phyloP scores from a whole-genome alignment of 2,329 filamentous ascomycete species.

The Aspergillus sp. region DNA sequence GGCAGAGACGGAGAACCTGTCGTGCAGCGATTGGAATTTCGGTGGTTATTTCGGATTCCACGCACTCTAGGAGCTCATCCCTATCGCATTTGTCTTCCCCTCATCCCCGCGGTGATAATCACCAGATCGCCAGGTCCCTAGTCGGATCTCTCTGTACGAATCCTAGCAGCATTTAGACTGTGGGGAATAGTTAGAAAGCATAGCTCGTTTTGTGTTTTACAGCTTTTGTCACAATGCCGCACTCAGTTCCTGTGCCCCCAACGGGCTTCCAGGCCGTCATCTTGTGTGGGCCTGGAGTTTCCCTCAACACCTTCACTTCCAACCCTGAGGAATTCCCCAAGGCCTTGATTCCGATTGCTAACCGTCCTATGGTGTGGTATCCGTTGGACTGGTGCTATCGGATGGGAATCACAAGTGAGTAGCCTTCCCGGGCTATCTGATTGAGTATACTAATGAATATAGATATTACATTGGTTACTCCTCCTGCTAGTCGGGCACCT shows the following conservation, averaged over 20 bases:
- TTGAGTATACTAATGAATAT: constrained; percentile 1
- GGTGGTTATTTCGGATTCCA: too few relatives aligned
- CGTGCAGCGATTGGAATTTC: too few relatives aligned
- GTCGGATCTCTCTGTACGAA: too few relatives aligned
- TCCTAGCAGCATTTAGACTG: too few relatives aligned
- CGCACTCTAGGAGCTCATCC: background rate
- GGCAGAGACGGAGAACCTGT: background rate
- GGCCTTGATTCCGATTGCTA: constrained; percentile 45
- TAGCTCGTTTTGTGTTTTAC: too few relatives aligned
- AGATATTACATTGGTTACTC: constrained; percentile 47
- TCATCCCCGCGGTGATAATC: background rate
- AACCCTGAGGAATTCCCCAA: constrained; percentile 46
- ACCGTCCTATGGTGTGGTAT: constrained; percentile 49
- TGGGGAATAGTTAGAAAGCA: too few relatives aligned
- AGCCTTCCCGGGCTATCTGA: background rate
- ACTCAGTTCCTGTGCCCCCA: constrained; percentile 51
- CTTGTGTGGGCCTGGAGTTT: constrained; percentile 45
- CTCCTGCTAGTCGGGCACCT: constrained; percentile 38
- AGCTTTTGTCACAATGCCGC: constrained; percentile 19
- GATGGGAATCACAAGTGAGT: constrained; percentile 44
- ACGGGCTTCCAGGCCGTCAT: constrained; percentile 46
- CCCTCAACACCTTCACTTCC: constrained; percentile 47
- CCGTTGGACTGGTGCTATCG: constrained; percentile 45
- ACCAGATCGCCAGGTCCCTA: background rate
- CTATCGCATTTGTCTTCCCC: background rate